Percentiles rank a stretch among this genome's conserved stretches.
These are phyloP conservation scores for Penicillium cataractarum DNA, from an alignment of 495 filamentous ascomycete genomes.

Conservation along the genomic window DNA sequence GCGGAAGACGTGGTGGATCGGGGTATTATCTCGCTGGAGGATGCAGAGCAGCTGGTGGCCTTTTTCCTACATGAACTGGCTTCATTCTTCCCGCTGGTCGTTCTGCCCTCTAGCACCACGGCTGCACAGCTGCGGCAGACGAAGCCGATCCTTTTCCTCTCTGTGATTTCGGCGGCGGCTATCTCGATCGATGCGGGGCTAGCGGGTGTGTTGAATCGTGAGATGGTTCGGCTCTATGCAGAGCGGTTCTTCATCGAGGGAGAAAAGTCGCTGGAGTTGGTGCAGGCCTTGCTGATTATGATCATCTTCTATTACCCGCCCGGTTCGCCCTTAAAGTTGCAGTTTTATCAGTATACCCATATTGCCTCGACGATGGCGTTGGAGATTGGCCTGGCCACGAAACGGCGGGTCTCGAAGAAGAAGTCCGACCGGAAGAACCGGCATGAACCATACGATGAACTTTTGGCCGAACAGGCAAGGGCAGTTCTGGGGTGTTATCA, in stretches of 20 bases:
- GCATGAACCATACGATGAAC: slow-evolving; percentile 33
- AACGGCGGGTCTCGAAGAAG: slow-evolving; percentile 29
- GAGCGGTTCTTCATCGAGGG: slow-evolving; percentile 51
- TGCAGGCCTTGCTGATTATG: slow-evolving; percentile 54
- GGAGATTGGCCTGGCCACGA: slow-evolving; percentile 54
- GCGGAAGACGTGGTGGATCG: slow-evolving; percentile 49
- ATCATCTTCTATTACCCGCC: slow-evolving; percentile 56
- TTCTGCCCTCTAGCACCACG: slow-evolving; percentile 40
- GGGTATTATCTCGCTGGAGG: slow-evolving; percentile 49
- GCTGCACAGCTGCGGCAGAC: slow-evolving; percentile 44
- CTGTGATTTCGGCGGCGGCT: slow-evolving; percentile 52
- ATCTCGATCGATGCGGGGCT: slow-evolving; percentile 45
- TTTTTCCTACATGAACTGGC: slow-evolving; percentile 48
- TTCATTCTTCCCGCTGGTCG: slow-evolving; percentile 48
- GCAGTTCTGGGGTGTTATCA: slow-evolving; percentile 53
- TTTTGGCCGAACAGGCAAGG: slow-evolving; percentile 46
- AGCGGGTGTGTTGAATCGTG: slow-evolving; percentile 48
- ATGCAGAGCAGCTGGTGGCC: slow-evolving; percentile 46
- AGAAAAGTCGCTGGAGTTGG: slow-evolving; percentile 57
- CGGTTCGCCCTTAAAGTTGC: slow-evolving; percentile 47
- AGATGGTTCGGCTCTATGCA: slow-evolving; percentile 52
- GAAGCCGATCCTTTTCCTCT: slow-evolving; percentile 55
- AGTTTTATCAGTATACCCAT: slow-evolving; percentile 58
- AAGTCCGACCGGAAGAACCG: slow-evolving; percentile 26
- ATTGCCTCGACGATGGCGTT: slow-evolving; percentile 58